These are phyloP conservation scores for Mediolabrus comicus DNA, from an alignment of 108 stramenopile species.

Conservation along the genomic window DNA sequence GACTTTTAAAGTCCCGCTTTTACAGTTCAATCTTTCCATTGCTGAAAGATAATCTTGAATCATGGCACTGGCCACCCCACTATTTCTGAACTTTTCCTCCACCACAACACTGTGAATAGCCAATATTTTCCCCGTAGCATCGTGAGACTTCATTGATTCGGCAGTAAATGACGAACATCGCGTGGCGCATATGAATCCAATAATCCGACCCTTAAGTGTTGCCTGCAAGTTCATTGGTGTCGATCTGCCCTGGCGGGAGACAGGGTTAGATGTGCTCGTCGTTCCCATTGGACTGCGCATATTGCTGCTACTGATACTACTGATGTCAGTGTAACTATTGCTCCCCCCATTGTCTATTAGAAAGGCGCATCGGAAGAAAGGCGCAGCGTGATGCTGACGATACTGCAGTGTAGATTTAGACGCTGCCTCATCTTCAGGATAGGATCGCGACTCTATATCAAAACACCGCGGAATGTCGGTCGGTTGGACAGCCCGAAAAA, in stretches of 20 bases:
- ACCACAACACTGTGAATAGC: constrained; percentile 89
- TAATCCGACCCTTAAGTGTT: constrained; percentile 39
- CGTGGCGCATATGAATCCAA: constrained; percentile 88
- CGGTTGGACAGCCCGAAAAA: constrained; percentile 61
- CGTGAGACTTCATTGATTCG: constrained; percentile 70
- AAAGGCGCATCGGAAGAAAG: constrained; percentile 81
- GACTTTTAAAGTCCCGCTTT: constrained; percentile 21
- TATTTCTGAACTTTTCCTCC: constrained; percentile 49
- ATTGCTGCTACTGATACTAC: background rate
- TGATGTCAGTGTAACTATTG: background rate
- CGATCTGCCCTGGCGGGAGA: constrained; percentile 22
- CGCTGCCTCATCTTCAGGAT: constrained; percentile 83
- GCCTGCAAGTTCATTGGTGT: constrained; percentile 8
- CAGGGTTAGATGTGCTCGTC: constrained; percentile 12
- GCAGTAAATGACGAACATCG: constrained; percentile 58
- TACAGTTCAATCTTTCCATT: constrained; percentile 39
- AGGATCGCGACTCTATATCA: constrained; percentile 62
- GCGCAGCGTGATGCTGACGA: constrained; percentile 85
- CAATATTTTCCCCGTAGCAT: constrained; percentile 65
- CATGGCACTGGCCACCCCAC: constrained; percentile 64
- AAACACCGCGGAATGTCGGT: constrained; percentile 71
- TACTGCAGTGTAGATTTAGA: constrained; percentile 78
- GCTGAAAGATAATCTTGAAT: constrained; percentile 57
- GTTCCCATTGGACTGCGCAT: constrained; percentile 7
- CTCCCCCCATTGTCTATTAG: constrained; percentile 25